A percentile compares a stretch with the other conserved stretches of the same genome.
These are phyloP conservation scores for Diaporthe sp. DNA, from an alignment of 2,329 filamentous ascomycete genomes.

Conservation along the genomic window DNA sequence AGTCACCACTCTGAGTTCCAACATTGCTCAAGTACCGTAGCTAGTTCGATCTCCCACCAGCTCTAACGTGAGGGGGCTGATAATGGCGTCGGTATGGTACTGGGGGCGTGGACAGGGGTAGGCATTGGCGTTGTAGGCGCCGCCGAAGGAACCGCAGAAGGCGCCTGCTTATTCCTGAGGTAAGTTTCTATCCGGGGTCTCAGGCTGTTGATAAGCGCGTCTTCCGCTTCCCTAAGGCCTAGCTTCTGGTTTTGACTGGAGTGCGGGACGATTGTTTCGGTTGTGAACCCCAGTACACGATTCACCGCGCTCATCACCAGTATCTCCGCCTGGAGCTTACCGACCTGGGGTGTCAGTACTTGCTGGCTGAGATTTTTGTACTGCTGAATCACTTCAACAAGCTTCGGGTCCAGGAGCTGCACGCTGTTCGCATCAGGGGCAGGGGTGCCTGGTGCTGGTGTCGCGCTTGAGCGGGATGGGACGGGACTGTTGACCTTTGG, in stretches of 20 bases:
- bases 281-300: slow-evolving; percentile 63
- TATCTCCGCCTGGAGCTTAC: slow-evolving; percentile 59
- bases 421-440: slow-evolving; percentile 13
- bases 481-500: neutral
- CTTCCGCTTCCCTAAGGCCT: slow-evolving; percentile 51
- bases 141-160: neutral
- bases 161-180: slow-evolving; percentile 1
- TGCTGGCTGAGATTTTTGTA: slow-evolving; percentile 63
- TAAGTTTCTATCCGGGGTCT: slow-evolving; percentile 23
- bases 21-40: neutral
- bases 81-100: neutral
- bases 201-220: slow-evolving; percentile 47
- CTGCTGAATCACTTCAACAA: slow-evolving; percentile 57
- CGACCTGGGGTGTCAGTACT: slow-evolving; percentile 57
- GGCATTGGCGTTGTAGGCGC: slow-evolving; percentile 11
- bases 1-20: neutral
- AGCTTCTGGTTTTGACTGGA: slow-evolving; percentile 47
- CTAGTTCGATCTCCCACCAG: neutral
- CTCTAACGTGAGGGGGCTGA: neutral
- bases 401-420: slow-evolving; percentile 53
- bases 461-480: slow-evolving; percentile 25
- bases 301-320: slow-evolving; percentile 66
- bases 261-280: slow-evolving; percentile 54
- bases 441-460: slow-evolving; percentile 28
- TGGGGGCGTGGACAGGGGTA: neutral